Percentiles rank a stretch among this genome's conserved stretches.
These are phyloP conservation scores for Leptographium wingfieldii DNA, from an alignment of 2,329 filamentous ascomycete genomes.

Conservation along the genomic window DNA sequence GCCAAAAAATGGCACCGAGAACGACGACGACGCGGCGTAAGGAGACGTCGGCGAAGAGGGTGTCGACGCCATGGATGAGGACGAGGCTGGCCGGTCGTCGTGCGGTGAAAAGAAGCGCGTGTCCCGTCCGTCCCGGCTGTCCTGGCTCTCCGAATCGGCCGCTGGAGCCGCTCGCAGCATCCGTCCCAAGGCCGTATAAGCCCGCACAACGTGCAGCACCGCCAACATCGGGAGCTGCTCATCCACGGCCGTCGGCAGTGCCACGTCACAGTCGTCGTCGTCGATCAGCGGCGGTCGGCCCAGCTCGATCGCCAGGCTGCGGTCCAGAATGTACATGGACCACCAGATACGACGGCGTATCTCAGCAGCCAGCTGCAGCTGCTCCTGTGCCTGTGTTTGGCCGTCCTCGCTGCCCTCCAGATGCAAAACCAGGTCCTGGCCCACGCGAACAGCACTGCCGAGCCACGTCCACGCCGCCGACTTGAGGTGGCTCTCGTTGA, in stretches of 20 bases:
- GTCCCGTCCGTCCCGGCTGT: neutral
- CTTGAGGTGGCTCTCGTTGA: slow-evolving; percentile 77
- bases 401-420: slow-evolving; percentile 41
- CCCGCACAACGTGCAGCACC: slow-evolving; percentile 69
- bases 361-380: slow-evolving; percentile 54
- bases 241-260: slow-evolving; percentile 66
- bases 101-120: neutral
- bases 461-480: slow-evolving; percentile 81
- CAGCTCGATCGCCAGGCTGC: slow-evolving; percentile 66
- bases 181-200: slow-evolving; percentile 60
- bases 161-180: slow-evolving; percentile 28
- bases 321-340: slow-evolving; percentile 82
- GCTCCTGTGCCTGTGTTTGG: slow-evolving; percentile 8
- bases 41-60: neutral
- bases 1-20: slow-evolving; percentile 31
- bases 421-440: slow-evolving; percentile 75
- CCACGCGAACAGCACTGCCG: slow-evolving; percentile 63
- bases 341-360: slow-evolving; percentile 88
- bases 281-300: slow-evolving; percentile 72
- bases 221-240: slow-evolving; percentile 64
- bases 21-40: neutral
- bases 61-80: neutral
- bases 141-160: neutral
- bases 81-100: neutral
- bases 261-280: slow-evolving; percentile 77